phyloP scores from a whole-genome alignment of 2,329 filamentous ascomycete species.

The Fusarium pseudoanthophilum region DNA sequence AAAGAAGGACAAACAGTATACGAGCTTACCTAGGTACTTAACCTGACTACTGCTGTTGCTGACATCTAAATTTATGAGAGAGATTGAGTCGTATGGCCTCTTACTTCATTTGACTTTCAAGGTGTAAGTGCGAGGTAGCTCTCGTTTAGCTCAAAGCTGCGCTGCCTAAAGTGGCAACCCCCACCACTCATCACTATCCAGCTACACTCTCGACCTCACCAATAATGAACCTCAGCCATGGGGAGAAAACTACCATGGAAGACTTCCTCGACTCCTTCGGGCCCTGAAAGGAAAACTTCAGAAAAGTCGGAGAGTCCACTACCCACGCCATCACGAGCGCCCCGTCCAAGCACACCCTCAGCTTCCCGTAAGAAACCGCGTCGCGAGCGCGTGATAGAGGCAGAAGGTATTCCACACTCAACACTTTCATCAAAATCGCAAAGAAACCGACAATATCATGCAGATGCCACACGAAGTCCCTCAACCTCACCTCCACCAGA shows the following conservation, averaged over 20 bases:
- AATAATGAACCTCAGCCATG: slow-evolving; percentile 50
- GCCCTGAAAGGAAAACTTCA: slow-evolving; percentile 6
- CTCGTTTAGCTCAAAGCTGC: slow-evolving; percentile 3
- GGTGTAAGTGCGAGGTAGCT: neutral
- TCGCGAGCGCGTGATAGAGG: slow-evolving; percentile 33
- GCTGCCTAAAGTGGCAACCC: slow-evolving; percentile 16
- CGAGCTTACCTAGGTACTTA: neutral
- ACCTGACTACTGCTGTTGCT: neutral
- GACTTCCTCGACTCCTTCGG: slow-evolving; percentile 39
- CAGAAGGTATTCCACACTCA: slow-evolving; percentile 38
- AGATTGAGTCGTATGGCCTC: neutral
- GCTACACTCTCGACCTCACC: neutral
- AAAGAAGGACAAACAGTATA: neutral
- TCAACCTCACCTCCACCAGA: slow-evolving; percentile 65
- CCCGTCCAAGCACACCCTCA: slow-evolving; percentile 12
- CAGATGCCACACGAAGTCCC: slow-evolving; percentile 49
- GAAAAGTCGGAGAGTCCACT: slow-evolving; percentile 19
- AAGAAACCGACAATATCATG: neutral
- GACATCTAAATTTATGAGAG: too few species aligned
- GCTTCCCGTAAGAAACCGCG: slow-evolving; percentile 27
- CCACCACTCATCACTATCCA: slow-evolving; percentile 10
- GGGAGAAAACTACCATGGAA: slow-evolving; percentile 65
- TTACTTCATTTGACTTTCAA: neutral
- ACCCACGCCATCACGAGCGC: neutral
- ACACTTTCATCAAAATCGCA: neutral